Conservation (phyloP, 2,329 filamentous ascomycete species). For the Colletotrichum chrysophilum region DNA sequence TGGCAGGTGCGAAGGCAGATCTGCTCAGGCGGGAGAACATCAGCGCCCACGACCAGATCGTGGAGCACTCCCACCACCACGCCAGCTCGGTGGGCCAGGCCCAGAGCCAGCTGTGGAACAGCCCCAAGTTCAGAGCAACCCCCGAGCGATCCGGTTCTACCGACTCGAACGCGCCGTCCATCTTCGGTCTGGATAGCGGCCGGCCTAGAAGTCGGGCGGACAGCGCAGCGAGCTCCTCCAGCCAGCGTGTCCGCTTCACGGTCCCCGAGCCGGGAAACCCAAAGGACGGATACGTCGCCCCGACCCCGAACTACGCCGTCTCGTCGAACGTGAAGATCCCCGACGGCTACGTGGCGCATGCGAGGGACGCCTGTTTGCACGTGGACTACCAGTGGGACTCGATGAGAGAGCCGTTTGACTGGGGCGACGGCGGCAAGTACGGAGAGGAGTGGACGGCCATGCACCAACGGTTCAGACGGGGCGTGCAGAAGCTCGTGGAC, state of each 20-base stretch:
- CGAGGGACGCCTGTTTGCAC: conserved; percentile 81
- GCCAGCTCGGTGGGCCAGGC: conserved; percentile 17
- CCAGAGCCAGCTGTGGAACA: conserved; percentile 42
- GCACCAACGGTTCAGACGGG: conserved; percentile 87
- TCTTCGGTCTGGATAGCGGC: conserved; percentile 28
- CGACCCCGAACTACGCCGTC: conserved; percentile 82
- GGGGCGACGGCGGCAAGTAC: conserved; percentile 86
- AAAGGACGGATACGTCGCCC: conserved; percentile 69
- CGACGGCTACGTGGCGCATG: conserved; percentile 86
- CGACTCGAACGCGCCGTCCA: conserved; percentile 19
- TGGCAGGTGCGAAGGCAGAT: conserved; percentile 87
- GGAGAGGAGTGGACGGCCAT: conserved; percentile 96
- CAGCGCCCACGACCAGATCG: conserved; percentile 41
- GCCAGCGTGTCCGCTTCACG: conserved; percentile 12
- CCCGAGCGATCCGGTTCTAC: conserved; percentile 19
- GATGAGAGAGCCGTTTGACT: conserved; percentile 76
- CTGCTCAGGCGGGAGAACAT: conserved; percentile 79
- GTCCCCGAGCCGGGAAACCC: conserved; percentile 20
- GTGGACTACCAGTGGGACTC: conserved; percentile 98
- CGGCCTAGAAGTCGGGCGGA: conserved; percentile 32
- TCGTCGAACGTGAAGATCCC: conserved; percentile 83
- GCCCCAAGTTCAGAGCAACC: conserved; percentile 20
- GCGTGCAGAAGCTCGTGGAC: conserved; percentile 77
- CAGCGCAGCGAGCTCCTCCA: conserved; percentile 27
- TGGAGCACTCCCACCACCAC: conserved; percentile 15